phyloP scores from a whole-genome alignment of 441 rosid genomes.

The Arabidopsis hybrid region DNA sequence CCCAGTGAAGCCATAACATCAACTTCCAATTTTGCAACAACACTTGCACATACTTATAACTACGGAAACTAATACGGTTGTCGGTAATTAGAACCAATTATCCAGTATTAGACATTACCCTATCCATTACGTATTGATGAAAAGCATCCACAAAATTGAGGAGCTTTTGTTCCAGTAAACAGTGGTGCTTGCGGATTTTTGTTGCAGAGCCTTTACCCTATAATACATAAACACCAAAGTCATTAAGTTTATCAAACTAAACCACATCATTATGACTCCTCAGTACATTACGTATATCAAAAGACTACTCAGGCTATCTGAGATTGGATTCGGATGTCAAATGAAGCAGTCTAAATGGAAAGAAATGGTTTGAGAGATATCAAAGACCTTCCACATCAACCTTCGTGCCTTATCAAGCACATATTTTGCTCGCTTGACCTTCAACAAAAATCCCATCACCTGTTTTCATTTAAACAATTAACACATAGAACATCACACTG shows the following conservation, averaged over 20 bases:
- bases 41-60: not conserved
- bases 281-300: conserved; percentile 1
- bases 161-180: conserved; percentile 97
- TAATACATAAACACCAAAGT: conserved; percentile 34
- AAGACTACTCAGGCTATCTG: conserved; percentile 11
- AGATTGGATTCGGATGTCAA: conserved; percentile 24
- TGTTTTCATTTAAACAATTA: conserved; percentile 47
- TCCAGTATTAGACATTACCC: conserved; percentile 54
- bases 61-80: not conserved
- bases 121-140: conserved; percentile 99
- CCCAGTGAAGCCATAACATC: not conserved
- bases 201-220: conserved; percentile 75
- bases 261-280: conserved; percentile 17
- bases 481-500: conserved; percentile 22
- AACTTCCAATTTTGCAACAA: not conserved
- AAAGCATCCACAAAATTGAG: conserved; percentile 98
- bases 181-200: conserved; percentile 74
- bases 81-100: not conserved
- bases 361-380: conserved; percentile 16
- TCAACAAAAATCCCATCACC: conserved; percentile 95
- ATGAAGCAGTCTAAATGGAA: conserved; percentile 9
- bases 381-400: conserved; percentile 97
- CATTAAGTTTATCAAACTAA: conserved; percentile 20
- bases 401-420: conserved; percentile 93
- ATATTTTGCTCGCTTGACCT: conserved; percentile 96